These are phyloP conservation scores for Macrolepiota fuliginosa DNA, from an alignment of 768 basidiomycete species.

Conservation along the genomic window DNA sequence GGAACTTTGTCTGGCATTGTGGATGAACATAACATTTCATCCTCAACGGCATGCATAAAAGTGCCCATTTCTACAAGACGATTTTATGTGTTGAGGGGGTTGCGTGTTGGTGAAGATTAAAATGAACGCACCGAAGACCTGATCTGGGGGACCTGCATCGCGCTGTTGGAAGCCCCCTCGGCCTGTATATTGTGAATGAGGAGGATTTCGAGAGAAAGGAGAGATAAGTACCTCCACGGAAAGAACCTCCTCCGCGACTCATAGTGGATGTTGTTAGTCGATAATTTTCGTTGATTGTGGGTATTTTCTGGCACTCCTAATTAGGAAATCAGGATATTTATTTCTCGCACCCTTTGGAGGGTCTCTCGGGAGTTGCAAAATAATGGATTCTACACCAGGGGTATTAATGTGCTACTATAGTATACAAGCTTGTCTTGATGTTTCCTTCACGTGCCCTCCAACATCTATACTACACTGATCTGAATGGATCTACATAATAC, in stretches of 20 bases:
- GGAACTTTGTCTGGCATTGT: constrained; percentile 88
- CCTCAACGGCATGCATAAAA: constrained; percentile 94
- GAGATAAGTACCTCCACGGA: constrained; percentile 2
- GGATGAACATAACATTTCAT: constrained; percentile 95
- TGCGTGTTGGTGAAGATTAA: neutral
- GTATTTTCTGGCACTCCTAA: constrained; percentile 2
- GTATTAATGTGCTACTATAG: too few relatives aligned
- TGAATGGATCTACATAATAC: too few relatives aligned
- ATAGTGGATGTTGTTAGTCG: neutral
- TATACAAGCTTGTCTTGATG: too few relatives aligned
- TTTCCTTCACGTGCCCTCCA: too few relatives aligned
- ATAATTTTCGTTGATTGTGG: constrained; percentile 10
- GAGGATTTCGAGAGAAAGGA: neutral
- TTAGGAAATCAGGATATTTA: neutral
- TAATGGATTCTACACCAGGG: too few relatives aligned
- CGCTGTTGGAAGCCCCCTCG: constrained; percentile 71
- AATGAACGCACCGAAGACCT: constrained; percentile 58
- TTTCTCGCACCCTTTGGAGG: too few relatives aligned
- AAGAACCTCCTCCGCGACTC: constrained; percentile 10
- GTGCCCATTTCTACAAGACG: constrained; percentile 74
- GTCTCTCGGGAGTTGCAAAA: too few relatives aligned
- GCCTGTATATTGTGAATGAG: constrained; percentile 23
- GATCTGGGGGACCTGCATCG: constrained; percentile 77
- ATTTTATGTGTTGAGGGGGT: neutral
- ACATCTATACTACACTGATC: too few relatives aligned